Base-by-base conservation (phyloP, 2,329 filamentous ascomycete species). In the Talaromyces sp. region DNA sequence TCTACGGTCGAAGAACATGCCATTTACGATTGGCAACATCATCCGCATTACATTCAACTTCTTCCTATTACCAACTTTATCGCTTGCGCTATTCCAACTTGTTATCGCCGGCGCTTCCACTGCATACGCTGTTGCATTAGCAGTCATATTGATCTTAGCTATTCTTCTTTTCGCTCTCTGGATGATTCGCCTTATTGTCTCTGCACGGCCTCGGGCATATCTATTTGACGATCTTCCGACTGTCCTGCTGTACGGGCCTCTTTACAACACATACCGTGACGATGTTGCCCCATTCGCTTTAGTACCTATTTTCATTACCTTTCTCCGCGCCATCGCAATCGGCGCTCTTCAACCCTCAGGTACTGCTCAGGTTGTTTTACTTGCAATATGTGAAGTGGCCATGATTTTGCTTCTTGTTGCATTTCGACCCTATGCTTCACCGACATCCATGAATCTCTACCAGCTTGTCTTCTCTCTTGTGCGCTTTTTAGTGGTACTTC, bases 241-340 rank as follows among this genome's bases (percentile, higher is more conserved):
- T 0, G 88, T 98, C 8, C 83, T 99, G 2, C 85, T 92, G 0
- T 98, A 97, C 72, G 95, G 95, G 0, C 92, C 95, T 5, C 82
- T 99, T 7, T 99, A 99, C 79, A 99, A 99, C 79, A 99, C 95
- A 0, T 98, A 96, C 76, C 95, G 91, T 27, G 95, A 99, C 76
- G 91, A 94, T 75, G 92, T 93, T 0, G 92, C 94, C 7, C 89
- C 92, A 0, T 99, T 96, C 77, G 93, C 94, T 6, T 84, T 97
- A 49, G 88, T 97, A 22, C 93, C 94, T 0, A 88, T 97, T 17
- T 81, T 96, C 38, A 83, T 98, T 66, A 96, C 91, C 4, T 88
- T 96, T 73, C 81, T 97, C 66, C 89, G 94, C 38, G 94, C 93
- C 65, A 88, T 98, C 69, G 92, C 93, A 22, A 91, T 99, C 70